Conservation (phyloP, 352 stramenopile species). For the Phytophthora colocasiae region DNA sequence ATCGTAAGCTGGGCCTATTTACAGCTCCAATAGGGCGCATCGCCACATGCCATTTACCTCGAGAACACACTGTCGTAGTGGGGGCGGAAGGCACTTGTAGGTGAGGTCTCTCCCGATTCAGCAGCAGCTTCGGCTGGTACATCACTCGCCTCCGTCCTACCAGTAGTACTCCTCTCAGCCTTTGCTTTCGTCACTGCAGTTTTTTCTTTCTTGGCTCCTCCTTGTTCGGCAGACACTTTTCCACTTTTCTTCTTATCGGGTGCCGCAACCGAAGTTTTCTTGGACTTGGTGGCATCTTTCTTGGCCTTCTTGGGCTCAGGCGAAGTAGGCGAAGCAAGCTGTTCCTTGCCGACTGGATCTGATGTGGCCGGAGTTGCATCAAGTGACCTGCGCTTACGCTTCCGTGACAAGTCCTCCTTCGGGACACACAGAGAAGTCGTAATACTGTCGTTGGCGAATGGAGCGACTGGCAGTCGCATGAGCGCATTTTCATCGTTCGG, state of each 20-base stretch:
- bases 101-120: conserved; percentile 18
- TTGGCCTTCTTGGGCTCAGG: conserved; percentile 53
- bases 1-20: conserved; percentile 15
- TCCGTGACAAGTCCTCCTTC: conserved; percentile 52
- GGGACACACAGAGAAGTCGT: conserved; percentile 57
- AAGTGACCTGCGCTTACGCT: conserved; percentile 58
- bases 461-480: conserved; percentile 69
- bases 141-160: conserved; percentile 16
- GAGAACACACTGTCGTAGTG: conserved; percentile 78
- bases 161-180: conserved; percentile 15
- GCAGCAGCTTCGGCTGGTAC: conserved; percentile 8
- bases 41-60: conserved; percentile 34
- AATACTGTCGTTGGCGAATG: conserved; percentile 57
- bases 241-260: conserved; percentile 39
- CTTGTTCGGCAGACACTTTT: conserved; percentile 15
- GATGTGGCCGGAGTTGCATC: conserved; percentile 10
- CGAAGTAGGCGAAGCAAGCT: conserved; percentile 11
- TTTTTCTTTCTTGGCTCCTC: conserved; percentile 18
- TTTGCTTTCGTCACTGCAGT: conserved; percentile 26
- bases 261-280: conserved; percentile 28
- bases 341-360: conserved; percentile 13
- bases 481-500: conserved; percentile 45
- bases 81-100: conserved; percentile 46
- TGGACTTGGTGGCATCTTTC: conserved; percentile 40
- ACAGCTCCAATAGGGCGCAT: conserved; percentile 12